Conservation (phyloP, 805 yeast genomes). For the Candida parachauliodes region DNA sequence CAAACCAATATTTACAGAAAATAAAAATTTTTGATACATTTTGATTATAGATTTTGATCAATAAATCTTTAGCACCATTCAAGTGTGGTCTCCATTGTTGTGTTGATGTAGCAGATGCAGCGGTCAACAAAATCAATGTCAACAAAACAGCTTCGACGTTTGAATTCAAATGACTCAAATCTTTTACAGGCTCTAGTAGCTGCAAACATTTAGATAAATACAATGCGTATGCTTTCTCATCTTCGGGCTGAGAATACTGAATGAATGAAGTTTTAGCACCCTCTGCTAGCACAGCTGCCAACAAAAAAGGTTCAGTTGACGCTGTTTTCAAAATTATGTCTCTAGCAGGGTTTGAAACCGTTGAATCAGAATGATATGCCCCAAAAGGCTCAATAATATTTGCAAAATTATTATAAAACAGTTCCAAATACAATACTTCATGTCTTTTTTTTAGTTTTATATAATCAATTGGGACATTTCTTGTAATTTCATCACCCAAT, state of each 20-base stretch:
- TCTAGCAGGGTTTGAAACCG: slow-evolving; percentile 48
- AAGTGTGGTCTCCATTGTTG: slow-evolving; percentile 63
- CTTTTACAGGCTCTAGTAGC: slow-evolving; percentile 31
- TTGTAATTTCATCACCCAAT: slow-evolving; percentile 11
- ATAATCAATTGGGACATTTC: slow-evolving; percentile 26
- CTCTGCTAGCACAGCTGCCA: slow-evolving; percentile 66
- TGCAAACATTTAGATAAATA: slow-evolving; percentile 61
- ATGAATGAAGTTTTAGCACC: slow-evolving; percentile 59
- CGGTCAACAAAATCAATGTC: slow-evolving; percentile 60
- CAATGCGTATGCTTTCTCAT: slow-evolving; percentile 59
- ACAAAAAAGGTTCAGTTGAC: slow-evolving; percentile 51
- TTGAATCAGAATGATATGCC: slow-evolving; percentile 25
- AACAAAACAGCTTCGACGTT: slow-evolving; percentile 63
- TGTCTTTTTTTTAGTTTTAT: slow-evolving; percentile 23
- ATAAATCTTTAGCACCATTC: slow-evolving; percentile 57
- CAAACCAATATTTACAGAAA: slow-evolving; percentile 56
- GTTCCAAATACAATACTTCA: slow-evolving; percentile 29
- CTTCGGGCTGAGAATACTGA: slow-evolving; percentile 40
- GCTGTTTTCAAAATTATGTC: slow-evolving; percentile 62
- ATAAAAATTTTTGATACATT: slow-evolving; percentile 38
- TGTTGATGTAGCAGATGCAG: slow-evolving; percentile 51
- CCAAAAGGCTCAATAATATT: slow-evolving; percentile 33
- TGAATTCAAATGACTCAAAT: slow-evolving; percentile 18
- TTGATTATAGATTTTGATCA: slow-evolving; percentile 33
- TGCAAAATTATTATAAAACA: slow-evolving; percentile 33